Conservation (phyloP, 257 asterid genomes). For the Striga asiatica region DNA sequence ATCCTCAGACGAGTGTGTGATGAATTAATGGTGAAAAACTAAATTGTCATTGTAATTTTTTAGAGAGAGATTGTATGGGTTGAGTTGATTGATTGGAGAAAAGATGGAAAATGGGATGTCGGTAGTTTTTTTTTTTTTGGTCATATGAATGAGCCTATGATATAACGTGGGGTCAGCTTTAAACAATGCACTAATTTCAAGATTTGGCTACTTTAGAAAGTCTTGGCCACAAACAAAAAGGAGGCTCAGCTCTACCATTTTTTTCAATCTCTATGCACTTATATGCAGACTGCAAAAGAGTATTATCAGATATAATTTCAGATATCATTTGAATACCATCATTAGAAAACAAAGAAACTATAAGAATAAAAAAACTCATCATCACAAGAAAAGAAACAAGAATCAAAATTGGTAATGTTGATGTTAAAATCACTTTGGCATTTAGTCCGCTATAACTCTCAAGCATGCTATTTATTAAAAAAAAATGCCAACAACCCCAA, state of each 20-base stretch:
- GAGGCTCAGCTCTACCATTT: too few relatives aligned
- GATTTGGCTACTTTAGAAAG: not conserved
- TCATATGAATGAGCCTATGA: not conserved
- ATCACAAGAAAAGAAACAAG: not conserved
- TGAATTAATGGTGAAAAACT: too few relatives aligned
- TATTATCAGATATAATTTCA: not conserved
- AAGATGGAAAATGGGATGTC: not conserved
- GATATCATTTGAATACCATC: not conserved
- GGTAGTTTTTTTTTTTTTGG: not conserved
- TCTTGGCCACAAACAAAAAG: not conserved
- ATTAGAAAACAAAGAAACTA: not conserved
- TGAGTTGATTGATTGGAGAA: not conserved
- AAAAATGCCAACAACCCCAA: too few relatives aligned
- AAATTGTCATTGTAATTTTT: too few relatives aligned
- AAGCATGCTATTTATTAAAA: too few relatives aligned
- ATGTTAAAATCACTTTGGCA: too few relatives aligned
- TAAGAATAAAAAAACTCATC: not conserved
- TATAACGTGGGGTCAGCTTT: not conserved
- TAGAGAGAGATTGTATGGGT: not conserved
- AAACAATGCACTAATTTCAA: not conserved
- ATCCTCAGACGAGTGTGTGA: too few relatives aligned
- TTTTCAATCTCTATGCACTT: too few relatives aligned
- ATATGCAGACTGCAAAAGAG: too few relatives aligned
- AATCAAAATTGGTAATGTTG: not conserved
- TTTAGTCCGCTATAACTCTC: not conserved